These are phyloP conservation scores for Davidsoniella australis DNA, from an alignment of 2,329 filamentous ascomycete species.

Conservation along the genomic window DNA sequence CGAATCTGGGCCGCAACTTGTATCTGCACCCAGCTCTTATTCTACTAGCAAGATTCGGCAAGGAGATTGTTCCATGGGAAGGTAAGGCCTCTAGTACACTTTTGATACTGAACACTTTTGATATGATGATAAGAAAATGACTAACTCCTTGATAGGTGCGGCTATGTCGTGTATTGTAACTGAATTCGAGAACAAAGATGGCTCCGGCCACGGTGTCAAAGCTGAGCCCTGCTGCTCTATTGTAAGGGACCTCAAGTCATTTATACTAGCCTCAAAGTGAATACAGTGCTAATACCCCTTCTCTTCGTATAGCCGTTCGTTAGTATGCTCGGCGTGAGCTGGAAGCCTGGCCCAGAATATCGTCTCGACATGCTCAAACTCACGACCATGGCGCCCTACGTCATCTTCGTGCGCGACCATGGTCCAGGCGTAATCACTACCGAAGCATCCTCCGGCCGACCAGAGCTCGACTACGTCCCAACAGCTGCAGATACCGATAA, in stretches of 20 bases:
- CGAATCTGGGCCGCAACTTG: constrained; percentile 66
- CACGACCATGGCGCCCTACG: constrained; percentile 35
- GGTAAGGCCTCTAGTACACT: constrained; percentile 18
- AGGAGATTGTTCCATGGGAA: constrained; percentile 56
- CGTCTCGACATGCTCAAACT: not conserved
- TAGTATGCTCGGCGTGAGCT: not conserved
- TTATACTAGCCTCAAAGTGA: not conserved
- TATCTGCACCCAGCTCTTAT: constrained; percentile 59
- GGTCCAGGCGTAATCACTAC: constrained; percentile 56
- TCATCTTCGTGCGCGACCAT: constrained; percentile 53
- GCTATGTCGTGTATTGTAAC: constrained; percentile 66
- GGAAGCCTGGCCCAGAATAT: constrained; percentile 10
- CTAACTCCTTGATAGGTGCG: constrained; percentile 30
- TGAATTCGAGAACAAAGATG: constrained; percentile 67
- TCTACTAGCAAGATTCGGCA: constrained; percentile 44
- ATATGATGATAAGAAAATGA: no score
- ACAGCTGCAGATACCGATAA: constrained; percentile 57
- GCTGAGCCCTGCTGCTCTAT: constrained; percentile 62
- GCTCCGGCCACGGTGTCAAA: constrained; percentile 64
- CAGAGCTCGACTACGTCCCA: constrained; percentile 51
- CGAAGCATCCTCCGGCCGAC: constrained; percentile 48
- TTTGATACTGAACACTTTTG: no score
- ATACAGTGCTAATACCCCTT: not conserved
- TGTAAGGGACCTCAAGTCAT: constrained; percentile 21
- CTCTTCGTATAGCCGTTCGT: not conserved